phyloP scores from a whole-genome alignment of 495 filamentous ascomycete genomes.

The Neurospora terricola region DNA sequence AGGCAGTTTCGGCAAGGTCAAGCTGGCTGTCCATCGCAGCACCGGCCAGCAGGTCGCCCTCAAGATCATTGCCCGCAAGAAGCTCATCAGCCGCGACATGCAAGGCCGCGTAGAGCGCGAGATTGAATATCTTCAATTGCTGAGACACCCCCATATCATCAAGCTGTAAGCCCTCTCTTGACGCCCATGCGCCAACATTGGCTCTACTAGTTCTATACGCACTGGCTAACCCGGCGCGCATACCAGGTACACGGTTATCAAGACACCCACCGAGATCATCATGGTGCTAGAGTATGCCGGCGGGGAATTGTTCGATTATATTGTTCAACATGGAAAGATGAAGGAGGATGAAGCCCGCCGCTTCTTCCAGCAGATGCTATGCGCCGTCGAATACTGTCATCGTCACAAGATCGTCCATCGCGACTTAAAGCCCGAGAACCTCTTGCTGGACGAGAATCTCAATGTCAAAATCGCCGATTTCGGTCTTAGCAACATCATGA shows the following conservation, averaged over 20 bases:
- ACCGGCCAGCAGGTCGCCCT: conserved; percentile 90
- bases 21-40: conserved; percentile 82
- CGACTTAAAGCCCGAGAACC: conserved; percentile 94
- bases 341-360: conserved; percentile 80
- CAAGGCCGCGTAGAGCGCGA: conserved; percentile 92
- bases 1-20: conserved; percentile 97
- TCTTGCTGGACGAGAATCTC: conserved; percentile 83
- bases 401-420: conserved; percentile 97
- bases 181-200: not conserved
- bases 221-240: conserved; percentile 1
- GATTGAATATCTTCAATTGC: conserved; percentile 92
- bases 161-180: conserved; percentile 59
- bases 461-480: conserved; percentile 99
- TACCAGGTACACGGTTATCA: conserved; percentile 88
- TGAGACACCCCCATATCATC: conserved; percentile 97
- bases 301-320: conserved; percentile 93
- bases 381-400: conserved; percentile 97
- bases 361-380: conserved; percentile 99
- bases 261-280: conserved; percentile 84
- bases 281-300: conserved; percentile 99
- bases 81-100: conserved; percentile 93
- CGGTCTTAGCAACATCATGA: conserved; percentile 98
- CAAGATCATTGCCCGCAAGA: conserved; percentile 93
- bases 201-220: conserved; percentile 1
- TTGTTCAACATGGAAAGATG: conserved; percentile 84